These are phyloP conservation scores for Pythium scleroteichum DNA, from an alignment of 352 stramenopile genomes.

Conservation along the genomic window DNA sequence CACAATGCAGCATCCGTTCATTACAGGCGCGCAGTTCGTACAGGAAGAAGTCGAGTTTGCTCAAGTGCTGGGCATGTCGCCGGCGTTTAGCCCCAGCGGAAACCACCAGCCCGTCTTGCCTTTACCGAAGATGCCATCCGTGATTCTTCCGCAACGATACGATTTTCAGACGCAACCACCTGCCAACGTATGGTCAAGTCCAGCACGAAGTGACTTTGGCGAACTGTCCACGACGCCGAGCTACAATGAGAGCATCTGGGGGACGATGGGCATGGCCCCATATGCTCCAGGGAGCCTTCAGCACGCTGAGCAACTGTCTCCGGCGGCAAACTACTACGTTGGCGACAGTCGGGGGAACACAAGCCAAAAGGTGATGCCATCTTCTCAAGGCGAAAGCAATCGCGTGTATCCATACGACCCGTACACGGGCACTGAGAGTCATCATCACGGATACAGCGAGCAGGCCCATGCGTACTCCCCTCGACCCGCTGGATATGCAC, in stretches of 20 bases:
- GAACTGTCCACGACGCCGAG: background rate
- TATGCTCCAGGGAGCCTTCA: constrained; percentile 9
- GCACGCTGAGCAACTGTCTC: constrained; percentile 15
- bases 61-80: background rate
- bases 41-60: constrained; percentile 9
- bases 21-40: constrained; percentile 37
- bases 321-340: constrained; percentile 18
- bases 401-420: constrained; percentile 24
- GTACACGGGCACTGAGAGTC: background rate
- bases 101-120: background rate
- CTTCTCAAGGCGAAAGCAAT: background rate
- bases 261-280: constrained; percentile 10
- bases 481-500: background rate
- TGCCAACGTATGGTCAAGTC: constrained; percentile 9
- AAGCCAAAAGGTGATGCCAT: constrained; percentile 6
- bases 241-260: constrained; percentile 21
- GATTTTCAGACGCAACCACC: background rate
- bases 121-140: background rate
- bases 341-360: background rate
- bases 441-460: background rate
- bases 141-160: background rate
- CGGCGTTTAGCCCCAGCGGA: background rate
- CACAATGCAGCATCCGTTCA: constrained; percentile 48
- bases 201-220: background rate
- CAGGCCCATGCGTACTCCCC: background rate